phyloP scores from a whole-genome alignment of 345 rosid genomes.

The Cardamine chenopodiifolia region DNA sequence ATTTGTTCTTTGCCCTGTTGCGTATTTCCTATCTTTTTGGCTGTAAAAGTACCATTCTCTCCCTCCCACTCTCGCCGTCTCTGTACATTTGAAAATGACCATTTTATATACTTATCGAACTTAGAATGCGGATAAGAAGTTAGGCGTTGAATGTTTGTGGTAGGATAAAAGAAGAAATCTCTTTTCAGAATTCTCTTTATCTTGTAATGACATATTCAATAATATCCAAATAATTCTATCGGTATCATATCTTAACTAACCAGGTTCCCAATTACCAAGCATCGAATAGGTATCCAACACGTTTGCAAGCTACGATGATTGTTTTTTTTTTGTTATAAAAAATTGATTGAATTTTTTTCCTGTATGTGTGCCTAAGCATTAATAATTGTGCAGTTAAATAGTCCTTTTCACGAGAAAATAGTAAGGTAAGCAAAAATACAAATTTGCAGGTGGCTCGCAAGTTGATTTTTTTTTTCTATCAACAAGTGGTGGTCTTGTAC shows the following conservation, averaged over 20 bases:
- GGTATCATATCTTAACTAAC: slow-evolving; percentile 29
- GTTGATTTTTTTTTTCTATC: neutral
- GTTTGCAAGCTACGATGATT: slow-evolving; percentile 6
- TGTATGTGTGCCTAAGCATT: slow-evolving; percentile 14
- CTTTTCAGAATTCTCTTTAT: slow-evolving; percentile 31
- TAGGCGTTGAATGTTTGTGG: neutral
- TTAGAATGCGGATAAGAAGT: neutral
- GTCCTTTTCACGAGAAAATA: slow-evolving; percentile 22
- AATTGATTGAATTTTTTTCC: neutral
- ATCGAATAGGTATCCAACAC: slow-evolving; percentile 29
- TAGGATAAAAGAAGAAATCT: neutral
- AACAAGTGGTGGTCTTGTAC: slow-evolving; percentile 23
- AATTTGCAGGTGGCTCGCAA: no score
- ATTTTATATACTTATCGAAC: slow-evolving; percentile 7
- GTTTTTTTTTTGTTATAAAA: neutral
- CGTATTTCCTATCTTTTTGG: slow-evolving; percentile 55
- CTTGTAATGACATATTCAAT: slow-evolving; percentile 24
- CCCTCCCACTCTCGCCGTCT: slow-evolving; percentile 42
- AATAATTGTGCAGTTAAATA: slow-evolving; percentile 26
- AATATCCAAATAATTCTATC: slow-evolving; percentile 24
- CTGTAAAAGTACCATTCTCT: slow-evolving; percentile 60
- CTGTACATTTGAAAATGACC: slow-evolving; percentile 26
- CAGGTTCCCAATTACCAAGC: slow-evolving; percentile 28
- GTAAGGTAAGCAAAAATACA: neutral
- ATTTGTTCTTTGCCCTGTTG: slow-evolving; percentile 58